Evolutionary conservation across 2,329 filamentous ascomycete species (phyloP).

Genomic region (Hymenoscyphus linearis): DNA sequence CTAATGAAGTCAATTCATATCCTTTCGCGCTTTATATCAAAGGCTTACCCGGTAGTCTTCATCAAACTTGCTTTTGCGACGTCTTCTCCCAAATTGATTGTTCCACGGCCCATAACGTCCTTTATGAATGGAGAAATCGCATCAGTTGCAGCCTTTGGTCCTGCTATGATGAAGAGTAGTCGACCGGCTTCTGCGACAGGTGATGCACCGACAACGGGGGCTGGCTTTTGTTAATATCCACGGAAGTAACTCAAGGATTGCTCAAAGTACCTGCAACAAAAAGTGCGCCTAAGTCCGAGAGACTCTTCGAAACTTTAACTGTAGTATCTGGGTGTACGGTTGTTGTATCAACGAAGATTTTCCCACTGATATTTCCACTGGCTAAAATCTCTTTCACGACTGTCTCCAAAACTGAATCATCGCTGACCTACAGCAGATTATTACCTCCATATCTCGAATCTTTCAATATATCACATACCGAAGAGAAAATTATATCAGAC

Average conservation of each 20-base stretch:
- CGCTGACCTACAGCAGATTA: conserved; percentile 29
- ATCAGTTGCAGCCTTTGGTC: conserved; percentile 33
- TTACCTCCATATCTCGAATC: not conserved
- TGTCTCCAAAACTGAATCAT: conserved; percentile 36
- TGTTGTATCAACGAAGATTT: conserved; percentile 30
- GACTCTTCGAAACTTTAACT: conserved; percentile 28
- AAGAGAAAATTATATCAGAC: conserved; percentile 22
- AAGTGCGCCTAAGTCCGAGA: conserved; percentile 33
- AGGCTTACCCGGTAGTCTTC: conserved; percentile 35
- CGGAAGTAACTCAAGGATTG: conserved; percentile 28
- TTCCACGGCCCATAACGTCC: conserved; percentile 37
- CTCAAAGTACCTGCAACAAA: conserved; percentile 34
- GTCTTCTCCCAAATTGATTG: conserved; percentile 39
- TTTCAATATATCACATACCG: conserved; percentile 16
- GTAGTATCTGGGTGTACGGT: conserved; percentile 34
- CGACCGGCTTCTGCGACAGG: conserved; percentile 39
- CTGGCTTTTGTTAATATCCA: conserved; percentile 36
- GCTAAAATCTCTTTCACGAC: conserved; percentile 24
- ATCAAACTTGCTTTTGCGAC: conserved; percentile 37
- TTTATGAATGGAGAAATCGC: conserved; percentile 37
- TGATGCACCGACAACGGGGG: conserved; percentile 41
- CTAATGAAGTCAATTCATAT: conserved; percentile 20
- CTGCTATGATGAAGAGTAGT: conserved; percentile 39
- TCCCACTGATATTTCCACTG: conserved; percentile 24
- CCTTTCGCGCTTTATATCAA: not conserved